Evolutionary conservation across 2,329 filamentous ascomycete genomes (phyloP).

Genomic region (Dothidotthia symphoricarpi): DNA sequence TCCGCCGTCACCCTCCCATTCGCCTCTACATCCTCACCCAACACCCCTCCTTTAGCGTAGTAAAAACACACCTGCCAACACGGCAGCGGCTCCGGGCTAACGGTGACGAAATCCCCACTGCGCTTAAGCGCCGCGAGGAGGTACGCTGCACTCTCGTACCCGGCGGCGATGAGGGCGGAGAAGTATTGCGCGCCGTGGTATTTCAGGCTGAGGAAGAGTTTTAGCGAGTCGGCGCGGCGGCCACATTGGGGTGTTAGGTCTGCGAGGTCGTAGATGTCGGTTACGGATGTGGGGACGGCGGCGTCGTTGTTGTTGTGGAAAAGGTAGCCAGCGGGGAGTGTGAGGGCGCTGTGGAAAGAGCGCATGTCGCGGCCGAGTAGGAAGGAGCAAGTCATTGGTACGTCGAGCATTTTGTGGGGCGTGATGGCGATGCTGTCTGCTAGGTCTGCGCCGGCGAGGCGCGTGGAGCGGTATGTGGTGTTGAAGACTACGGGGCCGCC

Average conservation of each 20-base stretch:
- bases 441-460: conserved; percentile 67
- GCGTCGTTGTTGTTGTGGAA: conserved; percentile 43
- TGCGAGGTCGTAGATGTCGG: conserved; percentile 78
- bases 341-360: conserved; percentile 80
- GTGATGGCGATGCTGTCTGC: conserved; percentile 86
- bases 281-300: conserved; percentile 33
- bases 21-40: conserved; percentile 46
- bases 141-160: conserved; percentile 68
- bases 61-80: conserved; percentile 97
- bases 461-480: conserved; percentile 56
- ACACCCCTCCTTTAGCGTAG: conserved; percentile 60
- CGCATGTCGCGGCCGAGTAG: conserved; percentile 74
- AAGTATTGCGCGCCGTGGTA: conserved; percentile 83
- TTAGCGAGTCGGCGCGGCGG: conserved; percentile 78
- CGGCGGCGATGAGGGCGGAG: conserved; percentile 60
- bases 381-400: conserved; percentile 87
- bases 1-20: conserved; percentile 58
- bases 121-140: conserved; percentile 61
- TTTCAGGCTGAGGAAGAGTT: conserved; percentile 83
- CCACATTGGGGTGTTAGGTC: conserved; percentile 94
- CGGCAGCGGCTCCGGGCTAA: conserved; percentile 69
- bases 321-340: conserved; percentile 76
- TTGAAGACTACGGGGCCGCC: conserved; percentile 77
- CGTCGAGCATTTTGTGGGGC: conserved; percentile 96
- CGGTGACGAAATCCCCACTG: conserved; percentile 63